Base-by-base conservation (phyloP, 805 yeast species). In the Saturnispora serradocipensis region DNA sequence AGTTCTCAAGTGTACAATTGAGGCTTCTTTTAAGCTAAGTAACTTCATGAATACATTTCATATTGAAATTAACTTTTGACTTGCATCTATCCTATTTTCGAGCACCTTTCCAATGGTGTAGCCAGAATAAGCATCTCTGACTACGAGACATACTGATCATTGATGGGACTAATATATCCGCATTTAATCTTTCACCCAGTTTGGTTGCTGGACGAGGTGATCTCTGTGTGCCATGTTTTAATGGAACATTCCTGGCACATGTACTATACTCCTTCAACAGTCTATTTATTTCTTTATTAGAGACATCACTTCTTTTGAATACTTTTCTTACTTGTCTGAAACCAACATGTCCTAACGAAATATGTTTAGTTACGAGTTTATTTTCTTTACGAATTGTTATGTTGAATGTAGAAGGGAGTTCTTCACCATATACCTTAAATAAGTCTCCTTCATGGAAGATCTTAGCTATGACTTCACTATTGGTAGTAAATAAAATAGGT, bases 231-330 rank as follows among this genome's bases (percentile, higher is more conserved):
- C 43, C 28, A 22, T 40, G 28, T 22, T 24, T 40, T 11, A 24
- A 24, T 24, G 13, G 24, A 22, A 24, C 22, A 24, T 40, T 40
- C 3, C 30, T 5, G 11, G 44, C 44, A 40, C 44, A 40, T 22
- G 11, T 40, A 11, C 44, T 40, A 27, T 18, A 11, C 5, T 24
- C 30, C 18, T 40, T 40, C 9, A 40, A 24, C n/a, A 40, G 7
- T 9, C 7, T 22, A 24, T 40, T 40, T 22, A 40, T 24, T 22
- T 11, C 46, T n/a, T 57, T 50, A 28, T 28, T 49, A 32, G 22
- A 24, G 38, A 15, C 24, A 35, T 39, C 11, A 38, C 6, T 10
- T 13, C 25, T 18, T 16, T 38, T 38, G 10, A 38, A 38, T 13
- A 16, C 15, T 8, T 8, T 3, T 7, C 10, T 24, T 2, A 38